phyloP scores from a whole-genome alignment of 768 basidiomycete species.

The Leccinum longicurvipes region DNA sequence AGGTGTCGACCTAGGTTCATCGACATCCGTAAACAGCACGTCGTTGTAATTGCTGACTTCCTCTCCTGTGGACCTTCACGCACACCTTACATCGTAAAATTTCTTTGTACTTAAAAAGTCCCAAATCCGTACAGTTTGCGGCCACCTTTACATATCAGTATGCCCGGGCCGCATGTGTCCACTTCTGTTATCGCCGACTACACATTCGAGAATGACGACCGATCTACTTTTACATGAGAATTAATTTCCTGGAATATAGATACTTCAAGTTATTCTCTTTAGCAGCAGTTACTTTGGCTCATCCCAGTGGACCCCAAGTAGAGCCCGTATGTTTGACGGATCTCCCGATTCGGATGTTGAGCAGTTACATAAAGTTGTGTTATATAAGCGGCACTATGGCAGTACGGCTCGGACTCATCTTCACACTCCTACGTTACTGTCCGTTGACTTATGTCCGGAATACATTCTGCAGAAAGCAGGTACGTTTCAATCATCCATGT shows the following conservation, averaged over 20 bases:
- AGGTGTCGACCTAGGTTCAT: not conserved
- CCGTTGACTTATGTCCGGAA: not conserved
- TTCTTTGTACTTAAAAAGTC: not conserved
- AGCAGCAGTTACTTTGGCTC: too few species aligned
- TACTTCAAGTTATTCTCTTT: too few species aligned
- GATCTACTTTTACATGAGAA: not conserved
- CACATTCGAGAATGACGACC: too few species aligned
- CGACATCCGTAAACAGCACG: not conserved
- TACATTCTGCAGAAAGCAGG: not conserved
- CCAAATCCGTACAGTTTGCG: not conserved
- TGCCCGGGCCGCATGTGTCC: not conserved
- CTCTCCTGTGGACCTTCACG: not conserved
- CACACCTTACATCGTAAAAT: too few species aligned
- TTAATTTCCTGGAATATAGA: too few species aligned
- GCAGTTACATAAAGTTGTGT: too few species aligned
- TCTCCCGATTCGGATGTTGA: too few species aligned
- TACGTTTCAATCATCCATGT: not conserved
- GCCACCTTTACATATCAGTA: not conserved
- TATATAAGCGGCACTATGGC: not conserved
- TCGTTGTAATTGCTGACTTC: not conserved
- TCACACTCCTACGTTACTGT: too few species aligned
- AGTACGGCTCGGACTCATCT: too few species aligned
- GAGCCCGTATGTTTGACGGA: too few species aligned
- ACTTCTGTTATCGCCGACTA: not conserved
- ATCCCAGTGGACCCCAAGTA: too few species aligned